Evolutionary conservation across 2,329 filamentous ascomycete genomes (phyloP), one percentile per base, ranked within the genome.

Genomic region (Cadophora luteo-olivacea): DNA sequence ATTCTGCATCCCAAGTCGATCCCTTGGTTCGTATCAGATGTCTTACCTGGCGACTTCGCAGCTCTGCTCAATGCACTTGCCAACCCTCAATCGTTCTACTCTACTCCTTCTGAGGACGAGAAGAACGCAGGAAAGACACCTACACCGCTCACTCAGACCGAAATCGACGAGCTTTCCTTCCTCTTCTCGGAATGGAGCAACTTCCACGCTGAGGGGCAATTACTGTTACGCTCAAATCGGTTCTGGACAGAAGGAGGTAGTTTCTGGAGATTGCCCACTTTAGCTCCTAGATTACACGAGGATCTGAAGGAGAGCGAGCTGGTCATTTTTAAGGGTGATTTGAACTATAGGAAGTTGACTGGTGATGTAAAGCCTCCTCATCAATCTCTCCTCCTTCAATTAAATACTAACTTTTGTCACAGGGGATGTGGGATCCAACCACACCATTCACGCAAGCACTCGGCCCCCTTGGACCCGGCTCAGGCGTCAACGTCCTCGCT

Each of bases 11-110:
- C 96, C 63, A 99, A 99, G 82, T 91, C 89, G 25, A 94, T 99
- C 68, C 96, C 96, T 0, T 99, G 96, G 96, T 99, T 98, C 78
- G 96, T 99, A 60, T 97, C 94, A 0, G 96, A 99, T 76, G 96
- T 98, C 3, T 81, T 97, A 12, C 94, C 95, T 0, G 85, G 84
- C 51, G 96, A 99, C 81, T 97, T 98, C 75, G 85, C 84, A 0
- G 89, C 91, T n/a, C 86, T 98, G 2, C 87, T 99, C 63, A 89
- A 87, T 71, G 92, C 91, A 4, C 86, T 99, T n/a, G 87, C 90
- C 7, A 86, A 89, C 73, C 92, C 96, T 0, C 89, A 91, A 74
- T 76, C 81, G 12, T 97, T 98, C 80, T 98, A 96, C 81, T 88
- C 90, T 76, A 87, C 87, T 0, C 88, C 88, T 0, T 89, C 90